A percentile compares a stretch with the other conserved stretches of the same genome.
These are phyloP conservation scores for Aspergillus caelatus DNA, from an alignment of 2,329 filamentous ascomycete species.

Conservation along the genomic window DNA sequence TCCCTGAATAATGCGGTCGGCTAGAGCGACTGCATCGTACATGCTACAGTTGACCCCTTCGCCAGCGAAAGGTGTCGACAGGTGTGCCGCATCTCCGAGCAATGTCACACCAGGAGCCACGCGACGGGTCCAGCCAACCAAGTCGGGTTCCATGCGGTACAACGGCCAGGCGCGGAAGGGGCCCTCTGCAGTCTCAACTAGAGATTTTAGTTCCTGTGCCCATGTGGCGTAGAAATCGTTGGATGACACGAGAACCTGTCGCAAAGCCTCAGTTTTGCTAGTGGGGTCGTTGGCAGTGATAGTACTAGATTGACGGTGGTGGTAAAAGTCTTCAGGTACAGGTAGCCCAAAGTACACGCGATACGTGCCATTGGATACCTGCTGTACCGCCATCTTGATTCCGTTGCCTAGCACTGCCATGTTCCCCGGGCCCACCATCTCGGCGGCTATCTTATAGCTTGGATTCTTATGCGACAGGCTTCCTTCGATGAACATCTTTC, in stretches of 20 bases:
- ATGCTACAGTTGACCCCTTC: conserved; percentile 37
- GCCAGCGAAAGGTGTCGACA: conserved; percentile 30
- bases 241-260: background rate
- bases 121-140: conserved; percentile 23
- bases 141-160: conserved; percentile 23
- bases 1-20: conserved; percentile 11
- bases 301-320: background rate
- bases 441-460: conserved; percentile 25
- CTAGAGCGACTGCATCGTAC: conserved; percentile 28
- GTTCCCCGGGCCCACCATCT: conserved; percentile 17
- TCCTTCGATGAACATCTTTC: conserved; percentile 35
- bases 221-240: conserved; percentile 9
- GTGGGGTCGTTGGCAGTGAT: background rate
- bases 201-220: conserved; percentile 19
- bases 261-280: background rate
- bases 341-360: conserved; percentile 25
- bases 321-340: conserved; percentile 11
- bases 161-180: conserved; percentile 28
- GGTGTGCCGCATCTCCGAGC: conserved; percentile 34
- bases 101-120: conserved; percentile 27
- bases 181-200: conserved; percentile 22
- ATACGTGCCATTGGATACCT: conserved; percentile 23
- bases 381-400: conserved; percentile 20
- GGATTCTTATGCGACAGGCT: conserved; percentile 29
- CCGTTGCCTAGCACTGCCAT: conserved; percentile 5